These are phyloP conservation scores for Podaxis sp. DNA, from an alignment of 768 basidiomycete genomes.

Conservation along the genomic window DNA sequence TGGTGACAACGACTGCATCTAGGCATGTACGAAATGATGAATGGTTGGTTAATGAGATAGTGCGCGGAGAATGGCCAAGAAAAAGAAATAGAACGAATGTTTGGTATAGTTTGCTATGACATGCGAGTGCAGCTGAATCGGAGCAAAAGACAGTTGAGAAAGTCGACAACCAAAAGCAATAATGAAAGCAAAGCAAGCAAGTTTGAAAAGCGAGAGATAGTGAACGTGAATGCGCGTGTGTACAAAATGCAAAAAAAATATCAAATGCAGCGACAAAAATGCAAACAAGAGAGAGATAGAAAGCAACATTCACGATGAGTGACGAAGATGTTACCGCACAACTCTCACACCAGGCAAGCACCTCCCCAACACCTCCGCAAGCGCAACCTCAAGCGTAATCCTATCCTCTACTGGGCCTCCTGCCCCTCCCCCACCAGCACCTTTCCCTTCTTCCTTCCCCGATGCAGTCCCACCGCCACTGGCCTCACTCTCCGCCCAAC, in stretches of 20 bases:
- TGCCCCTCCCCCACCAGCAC: background rate
- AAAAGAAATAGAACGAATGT: too few relatives aligned
- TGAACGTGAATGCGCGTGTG: background rate
- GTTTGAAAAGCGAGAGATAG: background rate
- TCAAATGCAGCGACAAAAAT: background rate
- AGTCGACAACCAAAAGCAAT: too few relatives aligned
- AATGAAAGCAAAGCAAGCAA: background rate
- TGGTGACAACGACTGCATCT: background rate
- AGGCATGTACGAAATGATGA: background rate
- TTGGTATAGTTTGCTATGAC: too few relatives aligned
- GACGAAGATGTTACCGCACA: background rate
- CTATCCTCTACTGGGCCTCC: background rate
- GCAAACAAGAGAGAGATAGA: background rate
- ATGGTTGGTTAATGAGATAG: too few relatives aligned
- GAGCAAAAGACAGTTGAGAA: too few relatives aligned
- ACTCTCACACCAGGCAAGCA: constrained; percentile 8
- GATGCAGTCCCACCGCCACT: background rate
- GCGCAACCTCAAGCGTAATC: constrained; percentile 10
- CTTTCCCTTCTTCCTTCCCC: background rate
- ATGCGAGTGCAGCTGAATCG: too few relatives aligned
- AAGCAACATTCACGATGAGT: background rate
- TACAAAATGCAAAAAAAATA: background rate
- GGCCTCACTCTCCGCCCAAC: background rate
- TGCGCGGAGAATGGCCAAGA: too few relatives aligned
- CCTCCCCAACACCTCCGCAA: constrained; percentile 9